phyloP scores from a whole-genome alignment of 139 green algal species.

The Limnomonas spitsbergensis region DNA sequence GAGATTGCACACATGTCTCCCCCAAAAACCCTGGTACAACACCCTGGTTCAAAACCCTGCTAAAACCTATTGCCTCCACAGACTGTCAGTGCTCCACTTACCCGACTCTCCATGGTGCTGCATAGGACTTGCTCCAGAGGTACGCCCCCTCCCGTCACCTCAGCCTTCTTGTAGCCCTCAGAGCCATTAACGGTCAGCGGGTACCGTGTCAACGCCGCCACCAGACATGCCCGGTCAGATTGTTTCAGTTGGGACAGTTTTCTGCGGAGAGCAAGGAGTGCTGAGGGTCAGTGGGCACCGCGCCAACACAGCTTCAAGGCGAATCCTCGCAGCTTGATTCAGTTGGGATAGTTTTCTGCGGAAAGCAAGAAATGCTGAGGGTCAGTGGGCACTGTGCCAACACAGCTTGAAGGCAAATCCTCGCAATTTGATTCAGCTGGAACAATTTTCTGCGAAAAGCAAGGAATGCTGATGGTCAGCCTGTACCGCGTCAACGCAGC shows the following conservation, averaged over 20 bases:
- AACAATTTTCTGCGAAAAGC: conserved; percentile 21
- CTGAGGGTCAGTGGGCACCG: conserved; percentile 54
- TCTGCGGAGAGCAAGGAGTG: too few relatives aligned
- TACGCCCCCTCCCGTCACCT: conserved; percentile 85
- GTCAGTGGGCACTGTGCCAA: conserved; percentile 61
- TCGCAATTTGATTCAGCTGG: conserved; percentile 46
- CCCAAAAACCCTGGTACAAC: too few relatives aligned
- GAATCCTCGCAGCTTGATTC: conserved; percentile 41
- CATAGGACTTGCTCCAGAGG: conserved; percentile 69
- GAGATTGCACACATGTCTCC: too few relatives aligned
- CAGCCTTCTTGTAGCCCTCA: conserved; percentile 67
- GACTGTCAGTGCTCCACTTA: background rate
- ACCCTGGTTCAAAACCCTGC: too few relatives aligned
- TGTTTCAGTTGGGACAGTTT: conserved; percentile 43
- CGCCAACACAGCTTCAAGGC: conserved; percentile 57
- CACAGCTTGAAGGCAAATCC: conserved; percentile 46
- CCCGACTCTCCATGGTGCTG: conserved; percentile 64
- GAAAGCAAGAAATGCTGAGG: too few relatives aligned
- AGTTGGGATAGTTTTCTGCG: conserved; percentile 35
- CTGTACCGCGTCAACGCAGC: conserved; percentile 53
- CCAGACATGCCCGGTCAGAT: conserved; percentile 50
- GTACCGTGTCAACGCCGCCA: conserved; percentile 60
- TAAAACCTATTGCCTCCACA: too few relatives aligned
- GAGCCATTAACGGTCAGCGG: conserved; percentile 51
- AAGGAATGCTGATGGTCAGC: conserved; percentile 53